Conservation (phyloP, 768 basidiomycete species). For the Chiua virens region DNA sequence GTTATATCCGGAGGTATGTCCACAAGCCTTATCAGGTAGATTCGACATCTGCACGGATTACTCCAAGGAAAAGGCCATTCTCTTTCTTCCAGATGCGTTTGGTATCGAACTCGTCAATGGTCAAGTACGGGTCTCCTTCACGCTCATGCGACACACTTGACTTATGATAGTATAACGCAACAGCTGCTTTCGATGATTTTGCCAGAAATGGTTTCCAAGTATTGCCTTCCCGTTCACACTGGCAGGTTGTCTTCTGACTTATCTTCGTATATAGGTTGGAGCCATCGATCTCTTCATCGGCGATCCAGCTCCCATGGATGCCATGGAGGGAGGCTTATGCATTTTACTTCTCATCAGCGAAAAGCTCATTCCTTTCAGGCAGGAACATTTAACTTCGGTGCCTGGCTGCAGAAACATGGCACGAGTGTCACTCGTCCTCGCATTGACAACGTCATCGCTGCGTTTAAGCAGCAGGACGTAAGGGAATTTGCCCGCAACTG, state of each 20-base stretch:
- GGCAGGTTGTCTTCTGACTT: no score
- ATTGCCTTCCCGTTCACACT: background rate
- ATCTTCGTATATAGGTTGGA: conserved; percentile 9
- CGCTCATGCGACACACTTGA: background rate
- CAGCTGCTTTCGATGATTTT: conserved; percentile 47
- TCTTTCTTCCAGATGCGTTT: conserved; percentile 55
- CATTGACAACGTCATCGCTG: conserved; percentile 56
- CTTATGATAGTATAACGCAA: background rate
- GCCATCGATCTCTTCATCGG: conserved; percentile 28
- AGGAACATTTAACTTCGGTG: conserved; percentile 22
- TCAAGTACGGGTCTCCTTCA: conserved; percentile 32
- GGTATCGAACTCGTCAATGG: conserved; percentile 49
- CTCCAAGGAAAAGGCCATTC: conserved; percentile 53
- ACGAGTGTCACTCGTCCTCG: conserved; percentile 41
- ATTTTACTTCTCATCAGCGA: no score
- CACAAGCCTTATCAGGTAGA: conserved; percentile 37
- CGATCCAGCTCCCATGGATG: conserved; percentile 11
- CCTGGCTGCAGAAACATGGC: conserved; percentile 46
- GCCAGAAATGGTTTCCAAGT: conserved; percentile 41
- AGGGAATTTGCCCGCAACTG: conserved; percentile 56
- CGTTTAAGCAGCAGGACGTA: conserved; percentile 59
- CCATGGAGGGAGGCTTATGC: background rate
- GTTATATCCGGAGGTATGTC: conserved; percentile 42
- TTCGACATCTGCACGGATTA: conserved; percentile 47
- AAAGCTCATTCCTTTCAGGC: background rate